phyloP scores from a whole-genome alignment of 2,329 filamentous ascomycete genomes.

The Botryotinia convoluta region DNA sequence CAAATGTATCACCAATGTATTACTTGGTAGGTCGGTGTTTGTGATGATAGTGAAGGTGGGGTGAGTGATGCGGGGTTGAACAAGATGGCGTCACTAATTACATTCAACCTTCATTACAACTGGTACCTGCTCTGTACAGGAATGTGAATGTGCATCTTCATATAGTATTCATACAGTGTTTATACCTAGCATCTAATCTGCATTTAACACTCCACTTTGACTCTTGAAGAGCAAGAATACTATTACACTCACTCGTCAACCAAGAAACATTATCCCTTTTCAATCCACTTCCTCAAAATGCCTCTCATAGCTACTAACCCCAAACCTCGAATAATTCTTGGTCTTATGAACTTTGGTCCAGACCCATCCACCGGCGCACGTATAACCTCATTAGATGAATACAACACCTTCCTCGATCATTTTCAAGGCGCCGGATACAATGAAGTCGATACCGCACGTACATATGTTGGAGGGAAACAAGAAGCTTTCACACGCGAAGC shows the following conservation, averaged over 20 bases:
- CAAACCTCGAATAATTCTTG: conserved; percentile 69
- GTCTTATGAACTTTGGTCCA: conserved; percentile 81
- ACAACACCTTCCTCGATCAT: conserved; percentile 68
- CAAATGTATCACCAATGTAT: not conserved
- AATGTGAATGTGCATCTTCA: not conserved
- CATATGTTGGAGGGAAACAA: conserved; percentile 70
- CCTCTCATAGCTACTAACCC: conserved; percentile 34
- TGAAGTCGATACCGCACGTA: conserved; percentile 79
- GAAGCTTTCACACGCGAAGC: conserved; percentile 75
- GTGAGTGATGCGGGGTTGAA: not conserved
- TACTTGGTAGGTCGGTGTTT: not conserved
- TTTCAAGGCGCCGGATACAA: conserved; percentile 78
- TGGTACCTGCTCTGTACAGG: not conserved
- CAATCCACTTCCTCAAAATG: conserved; percentile 27
- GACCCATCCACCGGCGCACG: conserved; percentile 62
- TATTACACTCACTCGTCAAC: not conserved
- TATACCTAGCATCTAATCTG: not conserved
- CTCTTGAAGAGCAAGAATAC: not conserved
- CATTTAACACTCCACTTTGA: not conserved
- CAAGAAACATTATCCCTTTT: not conserved
- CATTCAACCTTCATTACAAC: not conserved
- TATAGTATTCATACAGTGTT: not conserved
- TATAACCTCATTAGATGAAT: conserved; percentile 65
- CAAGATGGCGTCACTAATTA: not conserved
- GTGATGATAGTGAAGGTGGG: not conserved